Base-by-base conservation (phyloP, 352 stramenopile genomes). In the Pythium biforme region DNA sequence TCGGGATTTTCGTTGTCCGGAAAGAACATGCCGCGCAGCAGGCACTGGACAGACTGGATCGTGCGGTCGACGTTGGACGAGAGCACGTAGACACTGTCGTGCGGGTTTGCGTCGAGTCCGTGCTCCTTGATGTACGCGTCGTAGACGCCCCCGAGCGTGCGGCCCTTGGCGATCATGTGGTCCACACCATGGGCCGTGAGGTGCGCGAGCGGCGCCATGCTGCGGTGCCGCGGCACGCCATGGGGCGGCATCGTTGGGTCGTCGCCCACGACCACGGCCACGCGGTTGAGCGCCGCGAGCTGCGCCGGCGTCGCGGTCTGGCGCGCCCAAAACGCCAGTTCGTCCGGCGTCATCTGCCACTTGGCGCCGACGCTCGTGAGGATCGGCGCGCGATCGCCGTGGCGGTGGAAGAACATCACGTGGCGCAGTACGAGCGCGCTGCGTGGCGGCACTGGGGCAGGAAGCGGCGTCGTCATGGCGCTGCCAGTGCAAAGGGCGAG, bases 371-470 rank as follows among this genome's bases (percentile, higher is more conserved):
- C 77, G 25, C 72, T 62, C 26, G 78, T 81, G 37, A 92, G 72
- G 55, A 95, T 77, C 6, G 86, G 86, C 54, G 83, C 79, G 47
- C 86, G 82, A 64, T 95, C 86, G 52, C 86, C 86, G 54, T 93
- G 86, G 55, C 86, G 86, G 55, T 93, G 83, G 66, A 92, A 88
- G 29, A 92, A 68, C 52, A 95, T 68, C 59, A 90, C 86, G 62
- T 95, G 83, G 40, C 72, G 74, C 58, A 93, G 64, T 51, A 69
- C 57, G 31, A 93, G 69, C 45, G 77, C 66, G 61, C 57, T 59
- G 34, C 46, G 53, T 11, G 49, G 34, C 14, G 50, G 57, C 12
- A 57, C 19, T 0, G 34, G 2, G 8, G 57, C n/a, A 19, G 45
- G 56, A 11, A 46, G 23, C 10, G 46, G 57, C 25, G 31, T 37